A percentile compares a stretch with the other conserved stretches of the same genome.
Conservation (phyloP, 1,139 yeast genomes). For the Magnusiomyces ingens region DNA sequence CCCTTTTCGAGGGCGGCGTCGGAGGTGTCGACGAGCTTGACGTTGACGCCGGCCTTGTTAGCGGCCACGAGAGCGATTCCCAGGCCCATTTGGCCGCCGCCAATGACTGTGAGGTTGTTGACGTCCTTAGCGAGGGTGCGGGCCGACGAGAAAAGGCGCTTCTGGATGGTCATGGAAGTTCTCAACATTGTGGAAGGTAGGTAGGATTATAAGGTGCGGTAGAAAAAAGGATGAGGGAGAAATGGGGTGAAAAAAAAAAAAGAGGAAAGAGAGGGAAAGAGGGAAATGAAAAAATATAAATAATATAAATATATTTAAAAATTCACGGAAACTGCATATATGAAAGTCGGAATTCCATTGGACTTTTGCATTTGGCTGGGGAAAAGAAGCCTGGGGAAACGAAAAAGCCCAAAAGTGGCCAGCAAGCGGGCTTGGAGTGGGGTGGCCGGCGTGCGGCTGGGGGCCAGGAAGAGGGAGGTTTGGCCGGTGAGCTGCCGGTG, state of each 20-base stretch:
- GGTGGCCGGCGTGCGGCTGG: too few relatives aligned
- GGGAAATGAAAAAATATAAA: too few relatives aligned
- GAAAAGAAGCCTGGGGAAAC: too few relatives aligned
- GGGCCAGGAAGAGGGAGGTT: too few relatives aligned
- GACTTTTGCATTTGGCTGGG: too few relatives aligned
- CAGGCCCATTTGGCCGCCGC: slow-evolving; percentile 40
- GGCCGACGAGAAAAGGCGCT: slow-evolving; percentile 13
- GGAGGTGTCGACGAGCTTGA: slow-evolving; percentile 34
- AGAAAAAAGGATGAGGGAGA: not conserved
- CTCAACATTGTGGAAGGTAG: not conserved
- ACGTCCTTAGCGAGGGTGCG: slow-evolving; percentile 12
- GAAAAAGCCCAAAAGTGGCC: too few relatives aligned
- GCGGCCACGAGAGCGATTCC: slow-evolving; percentile 42
- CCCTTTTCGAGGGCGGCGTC: slow-evolving; percentile 33
- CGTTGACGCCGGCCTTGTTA: slow-evolving; percentile 35
- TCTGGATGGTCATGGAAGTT: not conserved
- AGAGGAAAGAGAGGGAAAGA: not conserved
- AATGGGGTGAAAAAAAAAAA: not conserved
- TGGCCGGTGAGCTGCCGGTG: too few relatives aligned
- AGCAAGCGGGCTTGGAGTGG: too few relatives aligned
- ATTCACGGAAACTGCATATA: too few relatives aligned
- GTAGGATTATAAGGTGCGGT: not conserved
- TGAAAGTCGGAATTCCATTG: too few relatives aligned
- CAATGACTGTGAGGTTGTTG: slow-evolving; percentile 32
- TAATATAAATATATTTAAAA: too few relatives aligned